These are phyloP conservation scores for Juncus effusus DNA, from an alignment of 176 grass and related monocot species.

Conservation along the genomic window DNA sequence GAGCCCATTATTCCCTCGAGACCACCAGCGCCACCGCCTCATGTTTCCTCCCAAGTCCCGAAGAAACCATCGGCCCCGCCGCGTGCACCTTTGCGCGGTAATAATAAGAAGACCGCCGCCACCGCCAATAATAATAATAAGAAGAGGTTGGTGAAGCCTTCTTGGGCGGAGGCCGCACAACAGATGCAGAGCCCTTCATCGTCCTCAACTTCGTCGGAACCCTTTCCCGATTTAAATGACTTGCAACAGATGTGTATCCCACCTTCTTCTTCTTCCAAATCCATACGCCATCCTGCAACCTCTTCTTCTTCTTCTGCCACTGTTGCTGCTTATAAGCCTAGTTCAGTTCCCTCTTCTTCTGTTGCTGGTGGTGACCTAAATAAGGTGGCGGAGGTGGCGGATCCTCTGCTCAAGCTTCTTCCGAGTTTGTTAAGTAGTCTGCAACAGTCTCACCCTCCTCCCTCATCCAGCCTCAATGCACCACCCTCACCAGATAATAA, in stretches of 20 bases:
- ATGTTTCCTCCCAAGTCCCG: background rate
- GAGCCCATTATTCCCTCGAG: slow-evolving; percentile 2
- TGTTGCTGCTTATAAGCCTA: background rate
- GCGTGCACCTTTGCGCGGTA: background rate
- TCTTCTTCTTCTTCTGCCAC: too few relatives aligned
- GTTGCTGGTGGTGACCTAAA: background rate
- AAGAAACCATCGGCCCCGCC: slow-evolving; percentile 2
- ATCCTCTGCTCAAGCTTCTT: slow-evolving; percentile 5
- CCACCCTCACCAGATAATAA: slow-evolving; percentile 17
- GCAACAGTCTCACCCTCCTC: slow-evolving; percentile 33
- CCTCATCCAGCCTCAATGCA: slow-evolving; percentile 34
- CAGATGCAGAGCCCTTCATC: slow-evolving; percentile 42
- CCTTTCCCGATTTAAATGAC: slow-evolving; percentile 23
- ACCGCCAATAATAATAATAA: too few relatives aligned
- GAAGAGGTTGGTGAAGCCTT: slow-evolving; percentile 4
- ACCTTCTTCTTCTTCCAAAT: slow-evolving; percentile 10
- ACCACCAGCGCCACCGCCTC: slow-evolving; percentile 2
- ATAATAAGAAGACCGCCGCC: background rate
- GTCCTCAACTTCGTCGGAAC: slow-evolving; percentile 21
- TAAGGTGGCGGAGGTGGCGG: background rate
- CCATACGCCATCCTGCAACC: too few relatives aligned
- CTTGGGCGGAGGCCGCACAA: slow-evolving; percentile 16
- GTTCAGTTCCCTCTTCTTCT: background rate
- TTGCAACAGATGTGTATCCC: slow-evolving; percentile 3
- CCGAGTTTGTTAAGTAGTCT: slow-evolving; percentile 7